Evolutionary conservation across 2,329 filamentous ascomycete genomes (phyloP), one percentile per base, ranked within the genome.

Genomic region (Scorias spongiosa): DNA sequence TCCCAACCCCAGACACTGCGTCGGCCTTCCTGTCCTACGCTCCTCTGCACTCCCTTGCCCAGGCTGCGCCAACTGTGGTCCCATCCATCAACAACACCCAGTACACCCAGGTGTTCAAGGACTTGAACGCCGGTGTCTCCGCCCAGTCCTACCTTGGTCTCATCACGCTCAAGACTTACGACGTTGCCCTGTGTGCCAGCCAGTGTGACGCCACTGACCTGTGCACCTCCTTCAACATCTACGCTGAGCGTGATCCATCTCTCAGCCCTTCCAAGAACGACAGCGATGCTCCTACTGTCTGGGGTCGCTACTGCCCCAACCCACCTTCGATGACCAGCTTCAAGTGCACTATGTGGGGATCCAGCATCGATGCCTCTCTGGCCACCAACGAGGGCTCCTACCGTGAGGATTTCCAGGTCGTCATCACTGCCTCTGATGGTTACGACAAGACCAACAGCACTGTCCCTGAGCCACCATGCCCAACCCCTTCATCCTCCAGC

Each of bases 331-430:
- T 61, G 43, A 62, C 61, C 46, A 61, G 58, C 54, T 63, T 59
- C 57, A 63, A 63, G 52, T 64, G 63, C 54, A 58, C 61, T 7
- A 56, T 64, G 29, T 64, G 58, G 58, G 60, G 61, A 32, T 58
- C 59, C 43, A 49, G 46, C 40, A 57, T 64, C 44, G 51, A 56
- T 18, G 49, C 54, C 29, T 44, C 45, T 2, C 37, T 48, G 15
- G 53, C 52, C 5, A 56, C 50, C 42, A 57, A 57, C 50, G 44
- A 34, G 5, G 54, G 53, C 17, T 39, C 50, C 37, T 47, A 29
- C 11, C 49, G 49, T 12, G 46, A 51, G 44, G 44, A 57, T 11
- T 57, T 56, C 45, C 43, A 57, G 41, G 45, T 54, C 18, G 53
- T 57, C 36, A 51, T 57, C 41, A 53, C 51, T 20, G 54, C 46